A percentile compares a stretch with the other conserved stretches of the same genome.
Conservation (phyloP, 345 rosid species). For the Clausena lansium region DNA sequence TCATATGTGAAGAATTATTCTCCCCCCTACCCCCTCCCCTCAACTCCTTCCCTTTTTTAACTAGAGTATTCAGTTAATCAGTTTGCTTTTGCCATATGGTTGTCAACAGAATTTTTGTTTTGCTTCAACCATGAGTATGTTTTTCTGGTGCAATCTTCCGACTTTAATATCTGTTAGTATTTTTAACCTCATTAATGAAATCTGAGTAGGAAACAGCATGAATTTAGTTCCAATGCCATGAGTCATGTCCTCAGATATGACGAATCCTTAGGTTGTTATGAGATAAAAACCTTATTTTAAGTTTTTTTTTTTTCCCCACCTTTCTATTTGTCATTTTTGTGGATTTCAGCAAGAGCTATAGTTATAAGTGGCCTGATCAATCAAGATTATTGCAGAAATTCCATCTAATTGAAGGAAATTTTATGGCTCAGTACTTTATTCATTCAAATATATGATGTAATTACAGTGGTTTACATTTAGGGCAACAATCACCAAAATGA, state of each 20-base stretch:
- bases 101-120: slow-evolving; percentile 4
- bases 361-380: neutral
- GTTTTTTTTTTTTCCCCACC: neutral
- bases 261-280: neutral
- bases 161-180: neutral
- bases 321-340: neutral
- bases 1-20: slow-evolving; percentile 27
- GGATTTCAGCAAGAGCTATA: neutral
- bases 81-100: slow-evolving; percentile 13
- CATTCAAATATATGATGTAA: neutral
- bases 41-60: neutral
- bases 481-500: neutral
- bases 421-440: neutral
- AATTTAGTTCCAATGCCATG: neutral
- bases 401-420: neutral
- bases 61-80: slow-evolving; percentile 5
- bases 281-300: neutral
- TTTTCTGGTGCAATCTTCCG: neutral
- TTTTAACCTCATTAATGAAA: neutral
- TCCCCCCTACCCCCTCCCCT: neutral
- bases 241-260: neutral
- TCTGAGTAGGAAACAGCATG: neutral
- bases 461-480: slow-evolving; percentile 5
- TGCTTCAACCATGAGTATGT: neutral
- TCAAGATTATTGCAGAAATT: slow-evolving; percentile 4